Evolutionary conservation across 331 rosid genomes (phyloP).

Genomic region (Arachis monticola): DNA sequence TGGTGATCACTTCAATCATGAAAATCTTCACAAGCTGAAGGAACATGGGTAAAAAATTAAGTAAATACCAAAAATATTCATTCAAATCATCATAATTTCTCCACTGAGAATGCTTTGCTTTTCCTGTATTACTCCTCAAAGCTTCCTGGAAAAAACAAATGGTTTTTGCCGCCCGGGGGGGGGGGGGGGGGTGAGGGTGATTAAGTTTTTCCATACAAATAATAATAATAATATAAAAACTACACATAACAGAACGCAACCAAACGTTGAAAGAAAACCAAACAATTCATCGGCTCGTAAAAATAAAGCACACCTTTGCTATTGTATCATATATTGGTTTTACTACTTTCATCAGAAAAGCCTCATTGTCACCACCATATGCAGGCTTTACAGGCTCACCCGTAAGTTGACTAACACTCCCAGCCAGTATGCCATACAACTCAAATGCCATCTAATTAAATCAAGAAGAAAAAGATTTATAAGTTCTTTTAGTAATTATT

Average conservation of each 20-base stretch:
- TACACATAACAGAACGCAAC: conserved; percentile 21
- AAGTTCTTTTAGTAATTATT: conserved; percentile 26
- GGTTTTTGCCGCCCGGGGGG: no score
- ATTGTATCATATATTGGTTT: conserved; percentile 88
- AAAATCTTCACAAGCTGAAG: conserved; percentile 5
- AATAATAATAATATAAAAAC: no score
- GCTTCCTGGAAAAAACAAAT: conserved; percentile 59
- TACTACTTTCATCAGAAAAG: conserved; percentile 76
- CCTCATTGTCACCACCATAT: conserved; percentile 85
- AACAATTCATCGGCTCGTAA: conserved; percentile 23
- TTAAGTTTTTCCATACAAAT: no score
- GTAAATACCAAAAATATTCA: conserved; percentile 84
- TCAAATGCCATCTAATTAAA: conserved; percentile 89
- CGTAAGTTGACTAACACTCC: conserved; percentile 81
- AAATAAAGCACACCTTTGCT: conserved; percentile 57
- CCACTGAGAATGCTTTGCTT: conserved; percentile 94
- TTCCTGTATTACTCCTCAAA: conserved; percentile 63
- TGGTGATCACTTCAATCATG: conserved; percentile 28
- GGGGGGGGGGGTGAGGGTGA: no score
- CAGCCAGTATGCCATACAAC: conserved; percentile 91
- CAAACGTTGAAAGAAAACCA: conserved; percentile 29
- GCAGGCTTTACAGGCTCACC: conserved; percentile 96
- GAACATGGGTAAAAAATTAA: conserved; percentile 20
- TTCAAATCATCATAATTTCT: conserved; percentile 96
- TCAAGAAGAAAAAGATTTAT: conserved; percentile 34